These are phyloP conservation scores for Beta vulgaris DNA, from an alignment of 148 eudicot species.

Conservation along the genomic window DNA sequence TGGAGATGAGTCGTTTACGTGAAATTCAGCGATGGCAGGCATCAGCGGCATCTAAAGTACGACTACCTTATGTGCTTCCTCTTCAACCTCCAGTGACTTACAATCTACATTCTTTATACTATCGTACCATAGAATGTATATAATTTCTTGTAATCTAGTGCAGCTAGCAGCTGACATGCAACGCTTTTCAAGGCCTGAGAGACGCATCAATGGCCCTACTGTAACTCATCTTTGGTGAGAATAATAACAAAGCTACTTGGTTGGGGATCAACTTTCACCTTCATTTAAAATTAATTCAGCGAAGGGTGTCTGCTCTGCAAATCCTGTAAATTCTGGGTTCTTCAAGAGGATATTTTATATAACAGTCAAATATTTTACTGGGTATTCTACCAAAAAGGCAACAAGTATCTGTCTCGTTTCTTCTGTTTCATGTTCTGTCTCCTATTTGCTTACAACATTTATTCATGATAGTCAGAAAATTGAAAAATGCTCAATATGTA, in stretches of 20 bases:
- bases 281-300: background rate
- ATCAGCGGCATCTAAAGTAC: slow-evolving; percentile 88
- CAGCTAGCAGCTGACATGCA: slow-evolving; percentile 99
- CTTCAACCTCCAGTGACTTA: slow-evolving; percentile 5
- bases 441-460: background rate
- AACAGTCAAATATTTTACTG: background rate
- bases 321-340: background rate
- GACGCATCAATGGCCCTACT: slow-evolving; percentile 96
- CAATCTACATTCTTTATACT: slow-evolving; percentile 15
- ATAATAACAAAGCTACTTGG: background rate
- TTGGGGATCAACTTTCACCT: background rate
- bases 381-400: background rate
- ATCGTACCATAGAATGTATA: slow-evolving; percentile 20
- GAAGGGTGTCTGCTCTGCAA: background rate
- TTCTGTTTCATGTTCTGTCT: background rate
- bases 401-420: background rate
- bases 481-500: background rate
- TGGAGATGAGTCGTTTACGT: slow-evolving; percentile 99
- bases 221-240: slow-evolving; percentile 91
- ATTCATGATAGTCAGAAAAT: background rate
- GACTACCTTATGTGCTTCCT: slow-evolving; percentile 20
- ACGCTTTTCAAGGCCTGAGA: slow-evolving; percentile 96
- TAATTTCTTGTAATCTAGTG: slow-evolving; percentile 26
- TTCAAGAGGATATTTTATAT: background rate
- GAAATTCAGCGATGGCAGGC: slow-evolving; percentile 98